Percentiles rank a stretch among this genome's conserved stretches.
phyloP scores from a whole-genome alignment of 306 rosid genomes.

The Benincasa hispida region DNA sequence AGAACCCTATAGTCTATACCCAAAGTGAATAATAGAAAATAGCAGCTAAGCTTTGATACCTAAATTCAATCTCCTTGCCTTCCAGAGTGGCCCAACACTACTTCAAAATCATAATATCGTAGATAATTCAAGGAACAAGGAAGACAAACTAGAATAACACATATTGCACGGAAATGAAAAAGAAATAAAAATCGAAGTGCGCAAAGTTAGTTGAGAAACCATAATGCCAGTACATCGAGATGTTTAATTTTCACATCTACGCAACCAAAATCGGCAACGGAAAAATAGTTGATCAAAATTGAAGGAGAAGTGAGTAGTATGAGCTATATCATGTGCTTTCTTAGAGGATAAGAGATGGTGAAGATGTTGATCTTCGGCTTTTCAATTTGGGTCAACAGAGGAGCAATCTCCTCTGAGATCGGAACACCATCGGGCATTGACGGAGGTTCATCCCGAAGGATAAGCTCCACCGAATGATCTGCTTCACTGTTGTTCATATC shows the following conservation, averaged over 20 bases:
- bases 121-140: background rate
- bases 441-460: slow-evolving; percentile 13
- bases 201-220: background rate
- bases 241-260: background rate
- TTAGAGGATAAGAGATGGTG: slow-evolving; percentile 55
- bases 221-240: background rate
- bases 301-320: background rate
- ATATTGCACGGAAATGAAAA: background rate
- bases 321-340: slow-evolving; percentile 32
- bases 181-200: background rate
- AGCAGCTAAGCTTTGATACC: background rate
- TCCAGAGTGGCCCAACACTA: slow-evolving; percentile 2
- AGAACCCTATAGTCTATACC: background rate
- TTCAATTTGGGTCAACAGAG: slow-evolving; percentile 40
- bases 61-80: background rate
- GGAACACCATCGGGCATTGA: slow-evolving; percentile 12
- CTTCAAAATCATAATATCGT: background rate
- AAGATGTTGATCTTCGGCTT: slow-evolving; percentile 75
- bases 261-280: background rate
- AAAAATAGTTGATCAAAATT: background rate
- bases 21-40: background rate
- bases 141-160: background rate
- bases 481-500: slow-evolving; percentile 16
- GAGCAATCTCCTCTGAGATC: slow-evolving; percentile 31
- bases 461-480: slow-evolving; percentile 48